Conservation (phyloP, 768 basidiomycete species). For the Tephrocybe sp. region DNA sequence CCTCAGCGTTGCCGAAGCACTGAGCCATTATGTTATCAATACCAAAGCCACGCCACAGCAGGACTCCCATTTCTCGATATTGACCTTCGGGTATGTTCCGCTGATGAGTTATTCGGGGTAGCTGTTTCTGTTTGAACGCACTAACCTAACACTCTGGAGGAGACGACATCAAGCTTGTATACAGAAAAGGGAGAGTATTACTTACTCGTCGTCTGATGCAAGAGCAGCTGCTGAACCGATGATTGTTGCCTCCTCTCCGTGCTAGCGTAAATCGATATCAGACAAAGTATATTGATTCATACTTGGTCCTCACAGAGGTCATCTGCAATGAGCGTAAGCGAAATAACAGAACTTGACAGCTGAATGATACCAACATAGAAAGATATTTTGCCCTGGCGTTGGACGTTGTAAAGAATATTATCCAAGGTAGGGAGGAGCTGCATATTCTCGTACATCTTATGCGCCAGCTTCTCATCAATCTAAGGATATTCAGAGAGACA, state of each 20-base stretch:
- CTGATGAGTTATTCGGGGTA: neutral
- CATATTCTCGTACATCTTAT: conserved; percentile 78
- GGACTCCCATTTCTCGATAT: conserved; percentile 91
- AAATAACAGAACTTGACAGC: neutral
- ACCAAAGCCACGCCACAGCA: conserved; percentile 84
- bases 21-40: conserved; percentile 86
- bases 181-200: neutral
- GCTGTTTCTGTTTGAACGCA: conserved; percentile 3
- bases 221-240: conserved; percentile 89
- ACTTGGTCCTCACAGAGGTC: conserved; percentile 53
- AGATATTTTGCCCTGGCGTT: conserved; percentile 91
- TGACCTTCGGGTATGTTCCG: conserved; percentile 52
- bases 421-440: conserved; percentile 80
- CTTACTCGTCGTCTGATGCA: conserved; percentile 82
- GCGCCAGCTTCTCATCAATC: conserved; percentile 71
- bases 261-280: conserved; percentile 35
- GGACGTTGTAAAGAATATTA: conserved; percentile 87
- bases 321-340: conserved; percentile 46
- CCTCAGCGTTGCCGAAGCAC: conserved; percentile 86
- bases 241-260: conserved; percentile 91
- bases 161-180: neutral
- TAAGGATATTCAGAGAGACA: conserved; percentile 20
- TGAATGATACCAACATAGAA: conserved; percentile 65
- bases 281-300: conserved; percentile 3
- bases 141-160: conserved; percentile 69